phyloP scores from a whole-genome alignment of 805 yeast genomes.

The Candida loeiensis region DNA sequence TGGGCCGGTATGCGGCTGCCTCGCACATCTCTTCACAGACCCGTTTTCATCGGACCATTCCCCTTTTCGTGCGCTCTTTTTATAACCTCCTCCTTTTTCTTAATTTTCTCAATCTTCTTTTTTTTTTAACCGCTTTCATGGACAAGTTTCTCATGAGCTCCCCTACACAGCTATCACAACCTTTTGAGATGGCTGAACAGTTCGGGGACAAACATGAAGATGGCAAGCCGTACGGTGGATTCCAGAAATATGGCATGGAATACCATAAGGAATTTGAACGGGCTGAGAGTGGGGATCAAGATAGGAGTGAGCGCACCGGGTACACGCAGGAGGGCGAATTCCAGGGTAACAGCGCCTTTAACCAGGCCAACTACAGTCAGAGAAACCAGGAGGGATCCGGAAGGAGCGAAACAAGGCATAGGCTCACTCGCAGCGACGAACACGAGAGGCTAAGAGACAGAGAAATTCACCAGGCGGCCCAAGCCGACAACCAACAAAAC shows the following conservation, averaged over 20 bases:
- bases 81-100: background rate
- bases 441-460: no score
- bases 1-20: no score
- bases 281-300: background rate
- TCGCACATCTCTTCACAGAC: background rate
- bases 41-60: background rate
- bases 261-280: background rate
- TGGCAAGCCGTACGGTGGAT: background rate
- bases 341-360: no score
- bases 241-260: background rate
- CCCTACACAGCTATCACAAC: conserved; percentile 36
- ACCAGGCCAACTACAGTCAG: no score
- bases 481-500: conserved; percentile 3
- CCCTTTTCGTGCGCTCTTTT: no score
- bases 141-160: conserved; percentile 40
- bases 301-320: no score
- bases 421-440: no score
- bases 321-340: no score
- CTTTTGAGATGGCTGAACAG: conserved; percentile 18
- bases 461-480: no score
- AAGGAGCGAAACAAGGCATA: no score
- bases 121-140: conserved; percentile 20
- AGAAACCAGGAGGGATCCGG: no score
- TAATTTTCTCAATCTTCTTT: background rate
- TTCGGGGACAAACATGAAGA: background rate